Percentiles rank a stretch among this genome's conserved stretches.
Evolutionary conservation across 1,284 basidiomycete species (phyloP).

Genomic region (Caloboletus firmus): DNA sequence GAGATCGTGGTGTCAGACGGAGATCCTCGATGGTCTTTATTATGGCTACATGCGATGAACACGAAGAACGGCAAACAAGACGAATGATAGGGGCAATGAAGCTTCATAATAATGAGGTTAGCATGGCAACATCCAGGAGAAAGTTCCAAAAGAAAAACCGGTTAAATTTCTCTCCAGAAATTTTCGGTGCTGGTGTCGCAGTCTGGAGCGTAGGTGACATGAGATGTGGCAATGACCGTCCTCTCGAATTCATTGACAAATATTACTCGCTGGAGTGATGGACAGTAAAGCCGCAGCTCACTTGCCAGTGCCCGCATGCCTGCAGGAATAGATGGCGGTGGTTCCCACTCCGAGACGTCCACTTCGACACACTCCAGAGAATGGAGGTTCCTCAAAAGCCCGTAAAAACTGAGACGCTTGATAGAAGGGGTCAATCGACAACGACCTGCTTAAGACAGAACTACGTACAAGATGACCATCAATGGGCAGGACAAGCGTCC

Average conservation of each 20-base stretch:
- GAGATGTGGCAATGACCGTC: conserved; percentile 45
- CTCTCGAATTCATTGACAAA: conserved; percentile 64
- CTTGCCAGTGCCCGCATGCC: conserved; percentile 56
- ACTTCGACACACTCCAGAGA: conserved; percentile 56
- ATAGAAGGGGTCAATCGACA: conserved; percentile 11
- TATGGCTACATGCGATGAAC: conserved; percentile 22
- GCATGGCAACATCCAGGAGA: neutral
- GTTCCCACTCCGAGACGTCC: conserved; percentile 64
- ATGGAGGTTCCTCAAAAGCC: conserved; percentile 51
- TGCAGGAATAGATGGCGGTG: conserved; percentile 48
- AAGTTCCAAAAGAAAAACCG: conserved; percentile 9
- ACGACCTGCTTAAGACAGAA: conserved; percentile 40
- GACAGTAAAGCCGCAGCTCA: conserved; percentile 60
- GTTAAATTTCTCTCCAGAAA: conserved; percentile 53
- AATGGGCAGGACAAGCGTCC: conserved; percentile 53
- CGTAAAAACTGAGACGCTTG: conserved; percentile 63
- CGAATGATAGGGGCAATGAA: conserved; percentile 3
- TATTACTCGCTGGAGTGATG: conserved; percentile 48
- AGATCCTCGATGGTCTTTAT: conserved; percentile 10
- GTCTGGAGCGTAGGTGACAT: conserved; percentile 45
- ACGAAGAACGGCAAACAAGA: conserved; percentile 14
- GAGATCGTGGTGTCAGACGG: conserved; percentile 3
- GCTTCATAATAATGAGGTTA: conserved; percentile 8
- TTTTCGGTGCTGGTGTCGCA: conserved; percentile 43
- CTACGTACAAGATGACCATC: conserved; percentile 43